Percentiles rank a stretch among this genome's conserved stretches.
Conservation (phyloP, 768 basidiomycete genomes). For the Paxillus ammoniavirescens region DNA sequence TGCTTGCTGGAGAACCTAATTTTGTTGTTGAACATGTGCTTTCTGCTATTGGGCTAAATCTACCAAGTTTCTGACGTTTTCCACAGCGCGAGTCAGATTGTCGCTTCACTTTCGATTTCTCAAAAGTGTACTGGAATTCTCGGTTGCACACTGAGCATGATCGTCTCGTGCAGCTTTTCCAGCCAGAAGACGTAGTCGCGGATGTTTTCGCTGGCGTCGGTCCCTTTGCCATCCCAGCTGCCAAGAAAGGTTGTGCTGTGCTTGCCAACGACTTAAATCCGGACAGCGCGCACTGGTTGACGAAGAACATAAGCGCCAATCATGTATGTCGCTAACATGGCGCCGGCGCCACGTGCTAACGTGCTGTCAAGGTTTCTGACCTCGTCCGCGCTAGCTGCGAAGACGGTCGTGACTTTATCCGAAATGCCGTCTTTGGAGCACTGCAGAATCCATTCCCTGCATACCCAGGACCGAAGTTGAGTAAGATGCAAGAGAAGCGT, state of each 20-base stretch:
- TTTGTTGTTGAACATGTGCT: slow-evolving; percentile 85
- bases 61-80: slow-evolving; percentile 1
- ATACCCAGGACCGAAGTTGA: slow-evolving; percentile 43
- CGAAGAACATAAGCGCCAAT: slow-evolving; percentile 72
- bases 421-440: slow-evolving; percentile 46
- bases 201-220: slow-evolving; percentile 98
- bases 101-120: slow-evolving; percentile 90
- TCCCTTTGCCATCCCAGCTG: slow-evolving; percentile 92
- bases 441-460: slow-evolving; percentile 68
- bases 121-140: slow-evolving; percentile 97
- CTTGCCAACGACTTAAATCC: slow-evolving; percentile 96
- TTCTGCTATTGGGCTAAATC: slow-evolving; percentile 3
- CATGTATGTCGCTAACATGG: slow-evolving; percentile 47
- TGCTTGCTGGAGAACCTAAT: slow-evolving; percentile 87
- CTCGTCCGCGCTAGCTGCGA: slow-evolving; percentile 72
- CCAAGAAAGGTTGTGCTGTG: slow-evolving; percentile 86
- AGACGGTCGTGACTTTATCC: slow-evolving; percentile 89
- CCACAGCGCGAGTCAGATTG: slow-evolving; percentile 81
- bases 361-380: slow-evolving; percentile 50
- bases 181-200: slow-evolving; percentile 74
- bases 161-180: slow-evolving; percentile 74
- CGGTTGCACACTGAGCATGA: slow-evolving; percentile 90
- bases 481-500: slow-evolving; percentile 36
- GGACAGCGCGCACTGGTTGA: slow-evolving; percentile 73
- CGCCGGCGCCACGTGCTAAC: slow-evolving; percentile 2